phyloP scores from a whole-genome alignment of 495 filamentous ascomycete genomes.

The Tricharina praecox region DNA sequence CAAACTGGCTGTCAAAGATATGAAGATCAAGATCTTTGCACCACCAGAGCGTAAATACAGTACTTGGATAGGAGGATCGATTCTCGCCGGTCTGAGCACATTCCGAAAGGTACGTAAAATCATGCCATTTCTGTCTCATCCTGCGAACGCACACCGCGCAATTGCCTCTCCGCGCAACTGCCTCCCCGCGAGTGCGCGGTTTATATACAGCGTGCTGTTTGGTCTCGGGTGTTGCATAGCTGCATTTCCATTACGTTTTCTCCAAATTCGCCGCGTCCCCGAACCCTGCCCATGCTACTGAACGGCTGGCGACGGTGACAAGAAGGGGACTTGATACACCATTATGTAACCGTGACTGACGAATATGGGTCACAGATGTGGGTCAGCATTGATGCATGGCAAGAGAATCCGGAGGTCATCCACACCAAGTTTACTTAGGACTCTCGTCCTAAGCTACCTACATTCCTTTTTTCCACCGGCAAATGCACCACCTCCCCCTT shows the following conservation, averaged over 20 bases:
- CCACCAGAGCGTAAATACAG: conserved; percentile 95
- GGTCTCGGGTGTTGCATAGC: background rate
- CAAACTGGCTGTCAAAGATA: conserved; percentile 85
- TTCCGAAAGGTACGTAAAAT: conserved; percentile 73
- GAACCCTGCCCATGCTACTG: no score
- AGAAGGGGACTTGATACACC: conserved; percentile 1
- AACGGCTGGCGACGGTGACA: no score
- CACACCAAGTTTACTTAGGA: conserved; percentile 87
- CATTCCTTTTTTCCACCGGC: no score
- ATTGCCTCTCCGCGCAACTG: background rate
- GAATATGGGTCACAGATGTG: conserved; percentile 56
- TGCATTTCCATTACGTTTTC: background rate
- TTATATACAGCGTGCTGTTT: no score
- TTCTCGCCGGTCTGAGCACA: conserved; percentile 88
- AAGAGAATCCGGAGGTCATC: conserved; percentile 97
- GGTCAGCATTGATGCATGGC: conserved; percentile 97
- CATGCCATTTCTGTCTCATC: conserved; percentile 5
- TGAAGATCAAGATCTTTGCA: conserved; percentile 97
- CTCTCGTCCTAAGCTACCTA: no score
- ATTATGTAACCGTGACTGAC: background rate
- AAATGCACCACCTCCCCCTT: no score
- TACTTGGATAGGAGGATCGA: conserved; percentile 97
- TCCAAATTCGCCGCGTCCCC: conserved; percentile 6
- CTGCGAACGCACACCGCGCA: no score
- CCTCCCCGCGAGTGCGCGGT: background rate